Percentiles rank a stretch among this genome's conserved stretches.
These are phyloP conservation scores for Microstegium vimineum DNA, from an alignment of 176 grass and related monocot species.

Conservation along the genomic window DNA sequence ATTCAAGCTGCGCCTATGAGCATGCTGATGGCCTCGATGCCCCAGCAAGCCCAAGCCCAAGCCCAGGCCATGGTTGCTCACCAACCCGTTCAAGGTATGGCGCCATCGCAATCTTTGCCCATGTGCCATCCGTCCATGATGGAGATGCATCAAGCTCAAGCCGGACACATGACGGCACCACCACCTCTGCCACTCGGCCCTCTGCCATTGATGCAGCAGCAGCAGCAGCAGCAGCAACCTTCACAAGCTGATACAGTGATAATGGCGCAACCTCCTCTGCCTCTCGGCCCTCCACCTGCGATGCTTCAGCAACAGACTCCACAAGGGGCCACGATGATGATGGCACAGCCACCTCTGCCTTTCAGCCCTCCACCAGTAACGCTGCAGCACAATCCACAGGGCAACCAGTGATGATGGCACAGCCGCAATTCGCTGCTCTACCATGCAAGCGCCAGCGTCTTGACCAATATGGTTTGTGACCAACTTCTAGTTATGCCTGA, in stretches of 20 bases:
- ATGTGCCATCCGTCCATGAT: neutral
- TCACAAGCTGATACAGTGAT: neutral
- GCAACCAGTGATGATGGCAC: neutral
- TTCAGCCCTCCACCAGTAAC: neutral
- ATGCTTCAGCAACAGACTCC: conserved; percentile 10
- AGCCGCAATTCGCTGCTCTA: conserved; percentile 10
- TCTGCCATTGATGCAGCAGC: neutral
- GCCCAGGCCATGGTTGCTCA: neutral
- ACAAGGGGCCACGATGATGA: neutral
- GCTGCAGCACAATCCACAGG: conserved; percentile 1
- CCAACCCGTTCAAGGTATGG: neutral
- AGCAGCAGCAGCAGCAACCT: neutral
- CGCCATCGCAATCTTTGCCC: neutral
- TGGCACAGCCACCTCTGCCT: neutral
- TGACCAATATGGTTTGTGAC: conserved; percentile 46
- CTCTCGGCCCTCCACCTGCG: neutral
- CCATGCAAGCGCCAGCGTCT: conserved; percentile 43
- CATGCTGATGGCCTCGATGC: neutral
- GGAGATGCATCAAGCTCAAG: neutral
- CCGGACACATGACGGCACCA: neutral
- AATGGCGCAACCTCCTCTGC: neutral
- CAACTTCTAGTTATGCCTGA: neutral
- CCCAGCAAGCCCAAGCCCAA: neutral
- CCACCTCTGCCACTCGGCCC: neutral
- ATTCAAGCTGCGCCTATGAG: neutral